A percentile compares a stretch with the other conserved stretches of the same genome.
Evolutionary conservation across 495 filamentous ascomycete genomes (phyloP).

Genomic region (Daldinia caldariorum): DNA sequence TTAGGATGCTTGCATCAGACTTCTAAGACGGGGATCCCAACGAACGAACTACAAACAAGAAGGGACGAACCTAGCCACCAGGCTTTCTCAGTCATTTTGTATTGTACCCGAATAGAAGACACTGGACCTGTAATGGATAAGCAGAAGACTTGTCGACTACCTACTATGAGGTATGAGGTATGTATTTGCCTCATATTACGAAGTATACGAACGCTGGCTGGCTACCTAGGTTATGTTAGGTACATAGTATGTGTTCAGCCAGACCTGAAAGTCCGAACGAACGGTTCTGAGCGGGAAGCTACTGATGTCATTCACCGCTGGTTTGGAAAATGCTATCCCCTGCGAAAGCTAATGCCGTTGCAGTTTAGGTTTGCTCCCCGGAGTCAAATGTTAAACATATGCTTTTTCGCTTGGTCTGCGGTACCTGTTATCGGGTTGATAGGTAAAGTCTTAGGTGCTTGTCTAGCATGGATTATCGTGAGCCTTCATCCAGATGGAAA

Average conservation of each 20-base stretch:
- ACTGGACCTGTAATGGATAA: no score
- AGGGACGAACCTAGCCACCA: no score
- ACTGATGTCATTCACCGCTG: conserved; percentile 8
- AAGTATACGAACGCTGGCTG: no score
- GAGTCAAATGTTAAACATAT: background rate
- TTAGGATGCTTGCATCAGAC: conserved; percentile 5
- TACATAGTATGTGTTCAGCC: no score
- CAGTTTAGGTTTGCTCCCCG: conserved; percentile 1
- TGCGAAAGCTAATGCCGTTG: conserved; percentile 16
- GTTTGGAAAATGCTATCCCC: background rate
- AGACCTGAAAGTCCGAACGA: background rate
- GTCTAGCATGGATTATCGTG: background rate
- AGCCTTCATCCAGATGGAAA: background rate
- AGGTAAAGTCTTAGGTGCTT: background rate
- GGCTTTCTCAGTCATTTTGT: no score
- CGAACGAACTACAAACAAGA: background rate
- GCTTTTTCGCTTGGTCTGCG: background rate
- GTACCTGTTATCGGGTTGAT: background rate
- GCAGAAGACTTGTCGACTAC: no score
- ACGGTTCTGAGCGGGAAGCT: background rate
- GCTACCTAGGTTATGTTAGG: no score
- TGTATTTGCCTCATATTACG: background rate
- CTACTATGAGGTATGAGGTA: no score
- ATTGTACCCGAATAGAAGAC: no score
- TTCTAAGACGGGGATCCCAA: background rate